These are phyloP conservation scores for Cadophora malorum DNA, from an alignment of 2,329 filamentous ascomycete genomes.

Conservation along the genomic window DNA sequence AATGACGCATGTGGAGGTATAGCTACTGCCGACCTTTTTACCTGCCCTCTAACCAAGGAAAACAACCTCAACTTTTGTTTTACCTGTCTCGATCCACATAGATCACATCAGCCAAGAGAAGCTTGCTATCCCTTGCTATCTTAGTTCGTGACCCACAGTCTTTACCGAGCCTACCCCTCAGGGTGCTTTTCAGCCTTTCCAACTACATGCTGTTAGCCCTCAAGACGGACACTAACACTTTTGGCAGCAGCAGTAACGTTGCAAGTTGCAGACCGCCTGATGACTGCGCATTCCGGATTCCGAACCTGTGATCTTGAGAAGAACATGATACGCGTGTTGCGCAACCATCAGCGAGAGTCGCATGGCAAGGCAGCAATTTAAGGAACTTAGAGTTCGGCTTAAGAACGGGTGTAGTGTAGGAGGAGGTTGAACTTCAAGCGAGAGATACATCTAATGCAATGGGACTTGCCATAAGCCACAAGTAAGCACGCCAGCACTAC, in stretches of 20 bases:
- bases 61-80: neutral
- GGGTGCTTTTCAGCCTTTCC: neutral
- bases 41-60: neutral
- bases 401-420: neutral
- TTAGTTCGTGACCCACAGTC: neutral
- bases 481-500: neutral
- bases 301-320: neutral
- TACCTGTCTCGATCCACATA: neutral
- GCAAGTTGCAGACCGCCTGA: neutral
- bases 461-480: neutral
- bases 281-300: conserved; percentile 9
- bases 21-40: neutral
- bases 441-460: neutral
- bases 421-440: neutral
- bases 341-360: neutral
- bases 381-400: neutral
- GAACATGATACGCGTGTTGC: neutral
- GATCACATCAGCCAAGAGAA: conserved; percentile 13
- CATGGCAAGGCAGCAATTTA: conserved; percentile 7
- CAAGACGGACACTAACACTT: neutral
- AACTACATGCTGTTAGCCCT: conserved; percentile 5
- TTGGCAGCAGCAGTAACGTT: conserved; percentile 15
- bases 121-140: conserved; percentile 13
- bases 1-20: conserved; percentile 4
- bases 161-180: neutral